Evolutionary conservation across 2,329 filamentous ascomycete species (phyloP).

Genomic region (Sphaerulina vaccinii): DNA sequence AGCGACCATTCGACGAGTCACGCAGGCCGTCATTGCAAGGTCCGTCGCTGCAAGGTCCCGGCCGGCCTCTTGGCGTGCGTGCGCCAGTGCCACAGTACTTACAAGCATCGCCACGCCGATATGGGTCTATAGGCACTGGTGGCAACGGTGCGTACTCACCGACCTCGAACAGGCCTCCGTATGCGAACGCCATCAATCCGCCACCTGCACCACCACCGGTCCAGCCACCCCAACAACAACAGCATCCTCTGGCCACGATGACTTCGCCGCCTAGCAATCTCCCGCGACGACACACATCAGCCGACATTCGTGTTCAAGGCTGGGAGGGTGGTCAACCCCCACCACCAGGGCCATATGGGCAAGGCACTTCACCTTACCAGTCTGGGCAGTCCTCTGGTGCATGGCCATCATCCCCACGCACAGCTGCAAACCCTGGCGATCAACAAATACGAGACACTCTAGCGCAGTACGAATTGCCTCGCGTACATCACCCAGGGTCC

Average conservation of each 20-base stretch:
- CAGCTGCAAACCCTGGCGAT: conserved; percentile 51
- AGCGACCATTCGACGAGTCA: conserved; percentile 80
- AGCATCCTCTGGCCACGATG: conserved; percentile 59
- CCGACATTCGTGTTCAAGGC: conserved; percentile 75
- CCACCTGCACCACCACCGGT: conserved; percentile 62
- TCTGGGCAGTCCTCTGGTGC: conserved; percentile 61
- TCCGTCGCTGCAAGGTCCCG: conserved; percentile 47
- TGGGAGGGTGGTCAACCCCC: conserved; percentile 72
- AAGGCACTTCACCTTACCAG: conserved; percentile 60
- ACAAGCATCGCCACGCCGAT: conserved; percentile 73
- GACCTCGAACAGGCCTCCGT: conserved; percentile 67
- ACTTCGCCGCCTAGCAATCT: conserved; percentile 64
- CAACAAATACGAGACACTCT: conserved; percentile 63
- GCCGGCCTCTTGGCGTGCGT: conserved; percentile 66
- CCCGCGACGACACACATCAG: conserved; percentile 84
- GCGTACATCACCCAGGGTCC: conserved; percentile 44
- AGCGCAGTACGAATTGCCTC: conserved; percentile 64
- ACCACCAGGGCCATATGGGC: conserved; percentile 43
- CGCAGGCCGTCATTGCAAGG: conserved; percentile 66
- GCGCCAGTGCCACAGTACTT: conserved; percentile 80
- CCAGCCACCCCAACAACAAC: conserved; percentile 57
- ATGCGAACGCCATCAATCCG: conserved; percentile 39
- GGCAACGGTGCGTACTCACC: conserved; percentile 63
- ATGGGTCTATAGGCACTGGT: conserved; percentile 74
- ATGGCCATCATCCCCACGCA: conserved; percentile 65